Evolutionary conservation across 768 basidiomycete species (phyloP).

Genomic region (Boletus pseudopeckii): DNA sequence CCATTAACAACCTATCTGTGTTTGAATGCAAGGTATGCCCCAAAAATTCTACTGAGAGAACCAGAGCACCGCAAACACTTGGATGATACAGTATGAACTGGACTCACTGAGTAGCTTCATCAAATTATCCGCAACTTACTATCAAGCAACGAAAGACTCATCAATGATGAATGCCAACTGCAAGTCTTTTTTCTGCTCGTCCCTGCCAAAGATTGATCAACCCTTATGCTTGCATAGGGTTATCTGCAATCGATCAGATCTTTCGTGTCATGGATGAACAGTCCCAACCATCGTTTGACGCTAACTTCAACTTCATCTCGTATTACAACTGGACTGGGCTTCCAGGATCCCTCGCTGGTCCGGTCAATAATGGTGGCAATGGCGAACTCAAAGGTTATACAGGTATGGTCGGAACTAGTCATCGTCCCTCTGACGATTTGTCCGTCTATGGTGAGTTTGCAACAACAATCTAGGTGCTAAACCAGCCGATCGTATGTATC

Average conservation of each 20-base stretch:
- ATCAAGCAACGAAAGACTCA: slow-evolving; percentile 62
- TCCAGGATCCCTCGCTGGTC: slow-evolving; percentile 52
- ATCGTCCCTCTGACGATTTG: slow-evolving; percentile 74
- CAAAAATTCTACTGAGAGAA: not conserved
- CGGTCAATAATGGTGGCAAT: slow-evolving; percentile 65
- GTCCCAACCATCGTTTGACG: slow-evolving; percentile 66
- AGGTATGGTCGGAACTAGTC: slow-evolving; percentile 71
- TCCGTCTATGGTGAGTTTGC: slow-evolving; percentile 53
- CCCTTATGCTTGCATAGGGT: slow-evolving; percentile 44
- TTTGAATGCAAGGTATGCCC: slow-evolving; percentile 74
- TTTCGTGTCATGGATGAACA: slow-evolving; percentile 77
- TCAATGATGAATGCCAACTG: slow-evolving; percentile 74
- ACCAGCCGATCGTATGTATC: not conserved
- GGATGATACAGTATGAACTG: slow-evolving; percentile 58
- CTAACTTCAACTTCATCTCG: slow-evolving; percentile 68
- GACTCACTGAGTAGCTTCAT: slow-evolving; percentile 78
- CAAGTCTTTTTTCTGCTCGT: slow-evolving; percentile 27
- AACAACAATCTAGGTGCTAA: not conserved
- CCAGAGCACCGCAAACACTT: not conserved
- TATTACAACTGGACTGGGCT: slow-evolving; percentile 84
- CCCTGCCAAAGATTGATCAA: not conserved
- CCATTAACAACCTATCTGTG: slow-evolving; percentile 64
- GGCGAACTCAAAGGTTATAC: slow-evolving; percentile 75
- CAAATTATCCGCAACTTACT: slow-evolving; percentile 73
- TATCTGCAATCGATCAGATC: slow-evolving; percentile 62